Base-by-base conservation (phyloP, 768 basidiomycete species). In the Serendipita sp. region DNA sequence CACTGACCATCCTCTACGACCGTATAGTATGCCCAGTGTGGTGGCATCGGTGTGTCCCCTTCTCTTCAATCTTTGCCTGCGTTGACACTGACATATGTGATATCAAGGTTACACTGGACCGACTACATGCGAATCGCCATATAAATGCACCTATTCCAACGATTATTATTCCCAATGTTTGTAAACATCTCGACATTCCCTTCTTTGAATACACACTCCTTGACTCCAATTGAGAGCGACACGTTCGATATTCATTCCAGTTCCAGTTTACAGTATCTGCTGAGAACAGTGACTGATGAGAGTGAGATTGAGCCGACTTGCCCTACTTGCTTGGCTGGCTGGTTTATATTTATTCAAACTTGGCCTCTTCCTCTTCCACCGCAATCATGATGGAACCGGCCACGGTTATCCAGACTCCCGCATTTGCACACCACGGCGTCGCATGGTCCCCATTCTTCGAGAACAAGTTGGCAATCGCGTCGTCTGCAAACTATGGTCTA, bases 401-500 rank as follows among this genome's bases (percentile, higher is more conserved):
- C 53, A 20, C 53, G 4, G 26, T 60, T 22, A 61, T 87, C 13
- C 82, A 85, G 33, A 91, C 89, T 0, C 86, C 88, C 31, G 88
- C 86, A 1, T 91, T 90, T 73, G 84, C 90, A 2, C 90, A 91
- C 70, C 91, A 90, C 70, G 75, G 82, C 3, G 67, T 89, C 31
- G 81, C 86, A 13, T 92, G 88, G 86, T 93, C 90, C 0, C 90
- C 90, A 3, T 92, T 93, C 69, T 85, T 88, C 71, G 83, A 78
- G 24, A 76, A 79, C 16, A 81, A 85, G 38, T 70, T 91, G 44
- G 90, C 90, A 1, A 75, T 91, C 34, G 88, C 90, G 3, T 89
- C 89, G 3, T 79, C 90, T 0, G 89, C 92, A 28, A 95, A 97
- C 73, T 97, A 91, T 72, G 95, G 95, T 2, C 78, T 98, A 3